Evolutionary conservation across 2,329 filamentous ascomycete species (phyloP).

Genomic region (Colletotrichum incanum): DNA sequence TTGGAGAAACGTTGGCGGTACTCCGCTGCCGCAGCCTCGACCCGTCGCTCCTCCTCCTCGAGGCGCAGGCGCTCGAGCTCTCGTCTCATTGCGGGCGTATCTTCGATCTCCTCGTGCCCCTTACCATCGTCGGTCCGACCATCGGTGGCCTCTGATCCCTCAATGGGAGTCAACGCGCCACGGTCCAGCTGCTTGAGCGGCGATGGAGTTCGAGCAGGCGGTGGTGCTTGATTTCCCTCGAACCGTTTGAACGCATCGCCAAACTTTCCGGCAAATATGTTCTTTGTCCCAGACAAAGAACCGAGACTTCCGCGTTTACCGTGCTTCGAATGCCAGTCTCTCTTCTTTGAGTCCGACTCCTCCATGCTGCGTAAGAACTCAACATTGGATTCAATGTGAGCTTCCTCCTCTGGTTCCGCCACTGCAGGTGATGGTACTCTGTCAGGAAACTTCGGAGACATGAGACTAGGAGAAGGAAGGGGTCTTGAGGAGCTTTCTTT

Average conservation of each 20-base stretch:
- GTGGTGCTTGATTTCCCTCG: constrained; percentile 70
- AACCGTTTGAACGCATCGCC: constrained; percentile 95
- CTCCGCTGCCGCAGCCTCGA: constrained; percentile 90
- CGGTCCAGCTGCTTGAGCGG: constrained; percentile 65
- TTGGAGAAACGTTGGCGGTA: constrained; percentile 83
- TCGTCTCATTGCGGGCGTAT: constrained; percentile 87
- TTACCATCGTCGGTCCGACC: constrained; percentile 78
- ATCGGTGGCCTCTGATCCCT: constrained; percentile 82
- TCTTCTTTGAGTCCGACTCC: constrained; percentile 71
- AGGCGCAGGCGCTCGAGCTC: constrained; percentile 88
- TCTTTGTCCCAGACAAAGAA: constrained; percentile 82
- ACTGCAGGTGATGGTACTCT: constrained; percentile 60
- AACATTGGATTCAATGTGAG: constrained; percentile 82
- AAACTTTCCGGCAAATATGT: constrained; percentile 88
- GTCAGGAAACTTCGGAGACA: constrained; percentile 54
- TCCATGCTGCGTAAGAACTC: constrained; percentile 87
- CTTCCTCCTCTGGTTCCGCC: constrained; percentile 67
- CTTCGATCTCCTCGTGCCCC: constrained; percentile 74
- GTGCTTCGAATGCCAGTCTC: constrained; percentile 69
- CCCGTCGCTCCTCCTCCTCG: constrained; percentile 89
- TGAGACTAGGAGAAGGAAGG: constrained; percentile 53
- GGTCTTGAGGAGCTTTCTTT: constrained; percentile 72
- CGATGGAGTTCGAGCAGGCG: constrained; percentile 62
- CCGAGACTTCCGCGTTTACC: constrained; percentile 82
- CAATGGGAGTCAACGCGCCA: constrained; percentile 77